Evolutionary conservation across 805 yeast genomes (phyloP).

Genomic region (Starmerella stellata): DNA sequence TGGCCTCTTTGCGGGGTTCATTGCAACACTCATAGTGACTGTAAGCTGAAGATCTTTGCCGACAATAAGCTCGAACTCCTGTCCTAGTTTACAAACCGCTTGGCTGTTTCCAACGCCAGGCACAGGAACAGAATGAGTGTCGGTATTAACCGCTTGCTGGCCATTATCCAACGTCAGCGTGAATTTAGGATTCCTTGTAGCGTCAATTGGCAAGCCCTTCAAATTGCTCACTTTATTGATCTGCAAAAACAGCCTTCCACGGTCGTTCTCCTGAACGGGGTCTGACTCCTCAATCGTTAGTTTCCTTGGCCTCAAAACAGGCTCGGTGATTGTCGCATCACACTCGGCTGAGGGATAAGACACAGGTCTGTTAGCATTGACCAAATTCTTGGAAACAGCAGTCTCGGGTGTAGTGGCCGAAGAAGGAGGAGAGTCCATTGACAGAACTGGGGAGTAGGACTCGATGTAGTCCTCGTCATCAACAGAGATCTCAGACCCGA

Average conservation of each 20-base stretch:
- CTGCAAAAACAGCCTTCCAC: conserved; percentile 19
- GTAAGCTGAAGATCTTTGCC: conserved; percentile 43
- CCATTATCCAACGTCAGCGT: conserved; percentile 18
- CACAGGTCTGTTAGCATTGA: not conserved
- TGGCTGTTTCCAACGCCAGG: conserved; percentile 10
- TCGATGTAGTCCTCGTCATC: not conserved
- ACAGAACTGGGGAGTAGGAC: not conserved
- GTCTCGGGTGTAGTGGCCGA: not conserved
- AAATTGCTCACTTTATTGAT: conserved; percentile 15
- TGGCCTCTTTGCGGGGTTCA: conserved; percentile 32
- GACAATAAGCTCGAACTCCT: conserved; percentile 65
- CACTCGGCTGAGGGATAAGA: not conserved
- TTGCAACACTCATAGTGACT: conserved; percentile 41
- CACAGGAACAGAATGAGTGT: conserved; percentile 13
- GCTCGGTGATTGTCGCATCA: not conserved
- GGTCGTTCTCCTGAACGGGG: conserved; percentile 16
- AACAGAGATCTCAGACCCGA: conserved; percentile 5
- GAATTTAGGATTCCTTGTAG: conserved; percentile 16
- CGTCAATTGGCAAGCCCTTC: conserved; percentile 16
- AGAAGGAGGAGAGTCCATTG: not conserved
- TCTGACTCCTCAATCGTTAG: conserved; percentile 13
- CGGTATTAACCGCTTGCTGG: conserved; percentile 18
- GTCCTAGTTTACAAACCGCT: conserved; percentile 20
- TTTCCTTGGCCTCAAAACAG: not conserved
- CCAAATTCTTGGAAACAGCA: not conserved